A percentile compares a stretch with the other conserved stretches of the same genome.
Evolutionary conservation across 768 basidiomycete species (phyloP).

Genomic region (Amylocystis lapponica): DNA sequence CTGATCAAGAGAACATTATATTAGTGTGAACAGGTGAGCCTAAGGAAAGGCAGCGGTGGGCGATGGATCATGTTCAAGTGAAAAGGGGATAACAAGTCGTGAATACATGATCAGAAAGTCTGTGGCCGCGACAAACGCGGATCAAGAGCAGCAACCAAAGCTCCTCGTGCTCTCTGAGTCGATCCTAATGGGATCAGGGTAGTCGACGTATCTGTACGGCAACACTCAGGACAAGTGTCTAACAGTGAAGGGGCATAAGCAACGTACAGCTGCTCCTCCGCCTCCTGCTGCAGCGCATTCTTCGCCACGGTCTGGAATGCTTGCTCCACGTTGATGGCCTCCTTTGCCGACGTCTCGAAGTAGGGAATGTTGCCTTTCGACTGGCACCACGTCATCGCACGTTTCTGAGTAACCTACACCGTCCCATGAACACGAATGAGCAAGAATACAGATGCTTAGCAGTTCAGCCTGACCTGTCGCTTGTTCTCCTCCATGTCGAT

Average conservation of each 20-base stretch:
- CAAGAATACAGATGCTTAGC: neutral
- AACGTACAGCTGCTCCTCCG: conserved; percentile 88
- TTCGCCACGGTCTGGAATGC: conserved; percentile 99
- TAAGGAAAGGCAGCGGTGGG: neutral
- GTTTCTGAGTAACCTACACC: conserved; percentile 93
- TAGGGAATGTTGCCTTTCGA: conserved; percentile 99
- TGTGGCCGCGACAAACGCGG: neutral
- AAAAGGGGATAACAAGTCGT: conserved; percentile 17
- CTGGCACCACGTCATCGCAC: conserved; percentile 99
- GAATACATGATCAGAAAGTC: conserved; percentile 6
- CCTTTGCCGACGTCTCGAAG: conserved; percentile 99
- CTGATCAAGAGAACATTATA: conserved; percentile 2
- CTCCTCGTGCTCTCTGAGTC: conserved; percentile 89
- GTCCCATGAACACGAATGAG: neutral
- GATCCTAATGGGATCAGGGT: conserved; percentile 97
- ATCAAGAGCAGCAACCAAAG: conserved; percentile 87
- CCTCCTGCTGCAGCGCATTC: conserved; percentile 97
- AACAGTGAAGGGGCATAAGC: conserved; percentile 7
- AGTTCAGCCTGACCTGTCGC: conserved; percentile 64
- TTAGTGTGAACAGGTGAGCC: conserved; percentile 7
- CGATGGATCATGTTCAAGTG: conserved; percentile 6
- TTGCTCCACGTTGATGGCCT: conserved; percentile 99
- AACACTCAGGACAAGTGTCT: conserved; percentile 7
- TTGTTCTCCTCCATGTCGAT: conserved; percentile 99
- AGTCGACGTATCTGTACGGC: conserved; percentile 82